Evolutionary conservation across 129 eudicot genomes (phyloP), one percentile per base, ranked within the genome.

Genomic region (Silybum marianum): DNA sequence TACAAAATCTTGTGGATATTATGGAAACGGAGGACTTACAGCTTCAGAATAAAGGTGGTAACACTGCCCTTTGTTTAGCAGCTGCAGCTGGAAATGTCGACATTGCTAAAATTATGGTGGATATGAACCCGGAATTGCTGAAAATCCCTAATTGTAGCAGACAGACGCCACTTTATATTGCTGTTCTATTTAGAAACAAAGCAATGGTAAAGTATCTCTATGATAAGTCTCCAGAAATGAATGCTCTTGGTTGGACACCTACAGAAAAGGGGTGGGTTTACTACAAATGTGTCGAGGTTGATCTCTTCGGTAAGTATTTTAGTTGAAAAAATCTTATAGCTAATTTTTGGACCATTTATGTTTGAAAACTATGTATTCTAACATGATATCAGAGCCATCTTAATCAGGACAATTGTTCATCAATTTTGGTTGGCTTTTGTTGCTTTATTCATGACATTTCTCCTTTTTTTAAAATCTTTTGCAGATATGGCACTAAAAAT

Each of bases 61-160:
- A 79, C 73, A 86, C 92, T 16, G 85, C 90, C 9, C 84, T 89
- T 2, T 78, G 79, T 58, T 81, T 89, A 42, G 90, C 90, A 18
- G 90, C 92, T 25, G 79, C 79, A 13, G 48, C 78, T 1, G 89
- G 89, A 39, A 73, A 54, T 6, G 58, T 80, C 0, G 51, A 82
- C 18, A 85, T 84, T 67, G 90, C 90, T 2, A 18, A 1, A 18
- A 9, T 66, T 12, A 78, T 89, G 90, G 42, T 84, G 22, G 2
- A 39, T 0, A 51, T 69, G 34, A 74, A 82, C 66, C 9, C 5
- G 10, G n/a, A 6, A 11, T 19, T 89, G 63, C 81, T 83, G 7
- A 81, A 9, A 3, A 81, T 88, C n/a, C 18, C 42, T 30, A 82
- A 80, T 14, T 9, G 4, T 3, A 21, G 42, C 1, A 78, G 75